A percentile compares a stretch with the other conserved stretches of the same genome.
Conservation (phyloP, 257 asterid species). For the Buddleja alternifolia region DNA sequence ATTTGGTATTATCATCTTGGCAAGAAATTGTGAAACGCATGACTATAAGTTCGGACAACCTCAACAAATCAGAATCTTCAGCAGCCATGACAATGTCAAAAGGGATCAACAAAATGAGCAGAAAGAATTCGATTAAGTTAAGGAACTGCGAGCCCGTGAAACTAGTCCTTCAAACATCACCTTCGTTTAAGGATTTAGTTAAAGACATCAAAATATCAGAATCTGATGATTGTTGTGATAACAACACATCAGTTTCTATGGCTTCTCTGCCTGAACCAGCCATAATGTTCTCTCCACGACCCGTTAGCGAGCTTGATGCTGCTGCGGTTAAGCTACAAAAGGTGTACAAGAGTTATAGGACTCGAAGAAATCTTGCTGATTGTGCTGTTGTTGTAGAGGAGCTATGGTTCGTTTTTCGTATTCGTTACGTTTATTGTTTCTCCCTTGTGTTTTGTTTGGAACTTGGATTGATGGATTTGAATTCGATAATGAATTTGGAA, state of each 20-base stretch:
- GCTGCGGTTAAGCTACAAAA: constrained; percentile 91
- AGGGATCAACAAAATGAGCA: constrained; percentile 37
- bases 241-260: not conserved
- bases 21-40: constrained; percentile 40
- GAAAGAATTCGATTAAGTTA: constrained; percentile 65
- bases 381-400: constrained; percentile 98
- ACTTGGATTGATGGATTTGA: too few species aligned
- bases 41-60: constrained; percentile 40
- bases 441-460: not conserved
- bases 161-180: constrained; percentile 54
- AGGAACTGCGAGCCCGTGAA: constrained; percentile 63
- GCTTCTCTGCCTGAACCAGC: constrained; percentile 64
- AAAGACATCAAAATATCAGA: constrained; percentile 40
- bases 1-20: constrained; percentile 46
- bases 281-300: constrained; percentile 63
- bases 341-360: constrained; percentile 89
- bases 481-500: too few species aligned
- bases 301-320: constrained; percentile 83
- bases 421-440: not conserved
- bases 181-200: constrained; percentile 72
- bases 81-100: constrained; percentile 28
- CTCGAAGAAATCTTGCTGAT: constrained; percentile 89
- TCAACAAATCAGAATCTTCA: constrained; percentile 42
- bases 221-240: constrained; percentile 7
- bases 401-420: constrained; percentile 64